Evolutionary conservation across 306 rosid genomes (phyloP).

Genomic region (Boehmeria nivea): DNA sequence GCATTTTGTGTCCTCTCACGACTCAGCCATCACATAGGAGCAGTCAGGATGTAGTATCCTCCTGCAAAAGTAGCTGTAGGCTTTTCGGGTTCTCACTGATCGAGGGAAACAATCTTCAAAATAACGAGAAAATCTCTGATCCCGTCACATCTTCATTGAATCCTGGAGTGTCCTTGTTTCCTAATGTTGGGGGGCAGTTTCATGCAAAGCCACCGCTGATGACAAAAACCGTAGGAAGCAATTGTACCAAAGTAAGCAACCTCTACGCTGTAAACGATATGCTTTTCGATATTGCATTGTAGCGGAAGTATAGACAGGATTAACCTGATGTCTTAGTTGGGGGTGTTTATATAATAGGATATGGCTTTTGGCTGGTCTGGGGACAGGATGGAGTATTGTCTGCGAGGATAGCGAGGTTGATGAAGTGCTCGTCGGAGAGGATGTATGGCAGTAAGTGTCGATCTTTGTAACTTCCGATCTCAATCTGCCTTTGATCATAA

Average conservation of each 20-base stretch:
- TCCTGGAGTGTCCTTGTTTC: conserved; percentile 45
- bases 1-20: conserved; percentile 20
- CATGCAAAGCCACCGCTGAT: conserved; percentile 42
- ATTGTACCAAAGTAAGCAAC: conserved; percentile 54
- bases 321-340: conserved; percentile 22
- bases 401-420: conserved; percentile 17
- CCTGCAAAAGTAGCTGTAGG: conserved; percentile 75
- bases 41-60: conserved; percentile 43
- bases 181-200: conserved; percentile 49
- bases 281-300: conserved; percentile 23
- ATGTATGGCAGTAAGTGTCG: conserved; percentile 18
- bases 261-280: conserved; percentile 14
- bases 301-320: neutral
- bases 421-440: conserved; percentile 8
- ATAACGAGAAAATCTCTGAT: conserved; percentile 34
- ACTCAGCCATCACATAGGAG: conserved; percentile 29
- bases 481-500: conserved; percentile 1
- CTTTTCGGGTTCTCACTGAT: conserved; percentile 91
- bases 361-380: conserved; percentile 24
- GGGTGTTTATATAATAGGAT: conserved; percentile 14
- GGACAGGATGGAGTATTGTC: conserved; percentile 27
- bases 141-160: conserved; percentile 35
- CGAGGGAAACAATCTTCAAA: conserved; percentile 44
- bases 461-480: neutral
- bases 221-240: conserved; percentile 48